phyloP scores from a whole-genome alignment of 1,139 yeast genomes.

The Pichia sp. region DNA sequence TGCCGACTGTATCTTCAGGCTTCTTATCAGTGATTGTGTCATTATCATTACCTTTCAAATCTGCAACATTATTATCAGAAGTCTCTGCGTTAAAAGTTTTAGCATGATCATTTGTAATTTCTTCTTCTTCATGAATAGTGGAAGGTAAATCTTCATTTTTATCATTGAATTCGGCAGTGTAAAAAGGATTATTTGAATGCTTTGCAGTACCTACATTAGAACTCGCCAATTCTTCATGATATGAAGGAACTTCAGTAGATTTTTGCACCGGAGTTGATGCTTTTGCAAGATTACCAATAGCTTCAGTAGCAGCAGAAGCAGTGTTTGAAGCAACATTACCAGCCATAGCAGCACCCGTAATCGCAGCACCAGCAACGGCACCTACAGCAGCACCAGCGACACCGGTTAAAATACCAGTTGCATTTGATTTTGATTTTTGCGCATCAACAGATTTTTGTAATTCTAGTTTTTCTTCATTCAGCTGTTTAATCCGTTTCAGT shows the following conservation, averaged over 20 bases:
- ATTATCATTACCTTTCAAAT: not conserved
- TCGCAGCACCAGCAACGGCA: constrained; percentile 16
- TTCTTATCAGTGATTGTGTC: not conserved
- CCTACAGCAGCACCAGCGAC: constrained; percentile 14
- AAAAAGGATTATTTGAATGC: constrained; percentile 15
- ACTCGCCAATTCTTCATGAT: constrained; percentile 5
- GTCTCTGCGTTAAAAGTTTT: too few relatives aligned
- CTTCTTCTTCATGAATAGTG: constrained; percentile 15
- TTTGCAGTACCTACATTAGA: constrained; percentile 13
- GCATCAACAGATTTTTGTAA: constrained; percentile 7
- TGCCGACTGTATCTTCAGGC: not conserved
- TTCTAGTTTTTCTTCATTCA: constrained; percentile 6
- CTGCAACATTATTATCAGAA: too few relatives aligned
- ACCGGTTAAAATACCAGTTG: constrained; percentile 3
- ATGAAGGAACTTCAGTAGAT: constrained; percentile 11
- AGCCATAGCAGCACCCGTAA: constrained; percentile 11
- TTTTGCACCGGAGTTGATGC: constrained; percentile 10
- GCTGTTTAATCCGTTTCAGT: constrained; percentile 3
- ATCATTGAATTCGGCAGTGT: constrained; percentile 13
- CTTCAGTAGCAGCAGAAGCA: constrained; percentile 8
- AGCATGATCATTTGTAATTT: constrained; percentile 8
- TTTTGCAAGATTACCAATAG: constrained; percentile 2
- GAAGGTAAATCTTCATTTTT: constrained; percentile 18
- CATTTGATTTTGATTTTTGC: constrained; percentile 4
- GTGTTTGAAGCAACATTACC: too few relatives aligned